Conservation (phyloP, 2,329 filamentous ascomycete species). For the Dothistroma pini region DNA sequence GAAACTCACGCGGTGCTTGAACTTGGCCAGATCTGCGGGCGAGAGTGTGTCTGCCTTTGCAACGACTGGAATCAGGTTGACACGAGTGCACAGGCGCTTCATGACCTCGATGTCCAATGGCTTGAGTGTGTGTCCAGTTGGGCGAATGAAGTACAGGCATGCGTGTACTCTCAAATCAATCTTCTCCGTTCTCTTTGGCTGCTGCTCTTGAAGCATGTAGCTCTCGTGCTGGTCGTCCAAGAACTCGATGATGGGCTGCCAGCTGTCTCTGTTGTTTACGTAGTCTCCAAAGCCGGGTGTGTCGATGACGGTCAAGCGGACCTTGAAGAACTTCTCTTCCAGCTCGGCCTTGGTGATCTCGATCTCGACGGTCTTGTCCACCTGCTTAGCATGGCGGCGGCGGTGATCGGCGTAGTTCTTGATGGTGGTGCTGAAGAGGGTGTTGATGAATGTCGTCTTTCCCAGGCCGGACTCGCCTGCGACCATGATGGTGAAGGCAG, state of each 20-base stretch:
- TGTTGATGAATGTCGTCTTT: conserved; percentile 99
- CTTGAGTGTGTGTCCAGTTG: conserved; percentile 97
- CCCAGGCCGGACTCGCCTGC: conserved; percentile 97
- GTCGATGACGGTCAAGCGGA: conserved; percentile 97
- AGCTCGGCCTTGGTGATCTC: conserved; percentile 99
- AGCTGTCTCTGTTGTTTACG: conserved; percentile 99
- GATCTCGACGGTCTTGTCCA: conserved; percentile 99
- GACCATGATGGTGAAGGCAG: conserved; percentile 99
- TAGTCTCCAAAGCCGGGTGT: conserved; percentile 99
- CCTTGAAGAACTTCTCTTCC: conserved; percentile 99
- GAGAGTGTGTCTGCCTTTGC: conserved; percentile 98
- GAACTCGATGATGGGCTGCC: conserved; percentile 99
- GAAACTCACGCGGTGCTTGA: conserved; percentile 82
- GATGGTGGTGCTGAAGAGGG: conserved; percentile 99
- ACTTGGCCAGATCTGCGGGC: conserved; percentile 82
- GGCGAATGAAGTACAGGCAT: conserved; percentile 98
- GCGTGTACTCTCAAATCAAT: conserved; percentile 98
- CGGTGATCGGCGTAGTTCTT: conserved; percentile 99
- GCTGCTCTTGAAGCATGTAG: conserved; percentile 99
- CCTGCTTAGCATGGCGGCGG: conserved; percentile 97
- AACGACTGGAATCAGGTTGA: conserved; percentile 97
- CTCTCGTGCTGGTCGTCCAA: conserved; percentile 99
- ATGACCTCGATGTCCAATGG: conserved; percentile 99
- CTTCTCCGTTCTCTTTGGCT: conserved; percentile 96
- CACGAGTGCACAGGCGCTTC: conserved; percentile 97